Evolutionary conservation across 208 protist genomes (phyloP), one percentile per base, ranked within the genome.

Genomic region (Acanthamoeba healyi): DNA sequence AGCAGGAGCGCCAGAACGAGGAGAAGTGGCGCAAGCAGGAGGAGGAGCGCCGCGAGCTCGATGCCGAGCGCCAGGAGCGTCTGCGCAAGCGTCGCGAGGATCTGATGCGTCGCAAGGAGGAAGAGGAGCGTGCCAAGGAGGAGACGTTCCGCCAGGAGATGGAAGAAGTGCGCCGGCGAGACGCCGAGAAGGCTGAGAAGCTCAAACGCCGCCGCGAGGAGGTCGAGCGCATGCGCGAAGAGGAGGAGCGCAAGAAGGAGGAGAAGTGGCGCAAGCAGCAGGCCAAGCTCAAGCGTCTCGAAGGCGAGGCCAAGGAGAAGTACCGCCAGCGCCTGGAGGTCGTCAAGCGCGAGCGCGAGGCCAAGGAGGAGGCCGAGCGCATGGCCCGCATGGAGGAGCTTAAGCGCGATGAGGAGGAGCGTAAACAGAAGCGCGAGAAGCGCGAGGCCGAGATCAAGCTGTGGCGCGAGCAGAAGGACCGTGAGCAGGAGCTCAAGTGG

Each of bases 401-500:
- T 22, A 72, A 93, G 65, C 38, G 88, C 38, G 46, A 81, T 0
- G 65, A 93, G 42, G 88, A 93, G 3, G 88, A 93, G 63, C 42
- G 65, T 17, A 4, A 10, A 0, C 12, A 40, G 24, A 93, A 93
- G 88, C 42, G 65, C 9, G 63, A 40, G 17, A 26, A 93, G 49
- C 65, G 88, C 15, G 65, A 81, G 46, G 49, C 26, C 26, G 32
- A 81, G 42, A 58, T 81, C n/a, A 40, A 81, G 61, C 14, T 51
- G 63, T 81, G 15, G 56, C 34, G 86, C 34, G 86, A 92, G 38
- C 26, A 51, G 51, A 91, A 91, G 58, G 84, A 91, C 40, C 51
- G 58, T 9, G 84, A 91, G 54, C 84, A 91, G 42, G 84, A 91
- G 84, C 84, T 91, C 84, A 91, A 91, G 42, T 91, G 84, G 84